Conservation (phyloP, 352 stramenopile genomes). For the Blastocystis sp. region DNA sequence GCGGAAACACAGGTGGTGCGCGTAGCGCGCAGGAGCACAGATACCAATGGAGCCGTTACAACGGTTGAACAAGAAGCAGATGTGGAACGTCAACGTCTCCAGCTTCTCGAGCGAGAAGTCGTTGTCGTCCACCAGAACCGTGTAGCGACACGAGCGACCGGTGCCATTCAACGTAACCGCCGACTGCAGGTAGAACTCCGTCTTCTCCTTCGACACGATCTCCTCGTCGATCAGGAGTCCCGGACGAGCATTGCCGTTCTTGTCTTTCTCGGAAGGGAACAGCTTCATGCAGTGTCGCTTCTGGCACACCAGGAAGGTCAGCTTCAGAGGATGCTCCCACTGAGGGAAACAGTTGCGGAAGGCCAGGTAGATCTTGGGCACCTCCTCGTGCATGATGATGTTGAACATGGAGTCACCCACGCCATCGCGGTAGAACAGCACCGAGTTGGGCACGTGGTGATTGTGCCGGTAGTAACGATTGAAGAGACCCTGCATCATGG, state of each 20-base stretch:
- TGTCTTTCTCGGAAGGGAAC: neutral
- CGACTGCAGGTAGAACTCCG: constrained; percentile 62
- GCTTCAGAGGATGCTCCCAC: neutral
- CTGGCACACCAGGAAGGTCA: constrained; percentile 57
- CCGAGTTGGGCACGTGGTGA: neutral
- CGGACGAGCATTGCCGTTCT: neutral
- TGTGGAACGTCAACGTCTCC: constrained; percentile 10
- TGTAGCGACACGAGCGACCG: constrained; percentile 30
- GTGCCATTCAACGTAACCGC: constrained; percentile 31
- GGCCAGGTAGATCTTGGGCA: constrained; percentile 54
- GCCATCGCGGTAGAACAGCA: constrained; percentile 55
- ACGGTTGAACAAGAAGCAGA: constrained; percentile 48
- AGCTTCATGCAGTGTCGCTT: constrained; percentile 54
- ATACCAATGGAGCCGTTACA: constrained; percentile 52
- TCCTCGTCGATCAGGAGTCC: constrained; percentile 14
- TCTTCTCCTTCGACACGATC: constrained; percentile 8
- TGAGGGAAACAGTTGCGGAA: constrained; percentile 25
- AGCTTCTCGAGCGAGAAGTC: neutral
- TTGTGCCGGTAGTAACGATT: constrained; percentile 23
- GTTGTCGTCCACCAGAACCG: constrained; percentile 21
- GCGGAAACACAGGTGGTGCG: constrained; percentile 49
- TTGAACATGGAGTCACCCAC: constrained; percentile 52
- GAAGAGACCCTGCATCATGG: constrained; percentile 55
- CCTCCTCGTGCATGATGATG: constrained; percentile 30
- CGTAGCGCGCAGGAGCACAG: constrained; percentile 43